These are phyloP conservation scores for Hypoxylon sp. DNA, from an alignment of 2,329 filamentous ascomycete genomes.

Conservation along the genomic window DNA sequence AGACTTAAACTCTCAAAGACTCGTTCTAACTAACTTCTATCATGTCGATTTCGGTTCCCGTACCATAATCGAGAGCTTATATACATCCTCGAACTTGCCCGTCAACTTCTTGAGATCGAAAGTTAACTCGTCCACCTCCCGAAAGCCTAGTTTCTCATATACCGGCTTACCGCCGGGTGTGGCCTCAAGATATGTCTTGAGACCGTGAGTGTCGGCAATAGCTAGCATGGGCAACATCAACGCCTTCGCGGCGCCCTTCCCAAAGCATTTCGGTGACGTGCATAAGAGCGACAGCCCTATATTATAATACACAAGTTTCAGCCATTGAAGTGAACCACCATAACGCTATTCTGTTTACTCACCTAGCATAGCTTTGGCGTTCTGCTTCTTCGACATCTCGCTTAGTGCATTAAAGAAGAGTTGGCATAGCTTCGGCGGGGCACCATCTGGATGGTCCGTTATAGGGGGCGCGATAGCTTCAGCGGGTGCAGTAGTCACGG, in stretches of 20 bases:
- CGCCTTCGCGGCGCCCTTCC: slow-evolving; percentile 55
- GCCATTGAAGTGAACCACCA: slow-evolving; percentile 1
- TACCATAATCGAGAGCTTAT: slow-evolving; percentile 51
- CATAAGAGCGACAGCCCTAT: slow-evolving; percentile 57
- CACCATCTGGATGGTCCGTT: slow-evolving; percentile 51
- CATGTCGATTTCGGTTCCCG: slow-evolving; percentile 46
- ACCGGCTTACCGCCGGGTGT: slow-evolving; percentile 55
- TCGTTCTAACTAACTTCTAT: neutral
- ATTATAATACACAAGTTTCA: slow-evolving; percentile 9
- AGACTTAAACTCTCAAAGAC: neutral
- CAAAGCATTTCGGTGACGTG: slow-evolving; percentile 55
- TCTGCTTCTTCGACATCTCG: slow-evolving; percentile 50
- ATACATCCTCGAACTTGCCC: slow-evolving; percentile 33
- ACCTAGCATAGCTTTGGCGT: slow-evolving; percentile 53
- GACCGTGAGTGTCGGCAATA: slow-evolving; percentile 54
- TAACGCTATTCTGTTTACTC: slow-evolving; percentile 7
- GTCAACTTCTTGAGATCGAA: slow-evolving; percentile 48
- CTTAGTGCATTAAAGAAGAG: slow-evolving; percentile 53
- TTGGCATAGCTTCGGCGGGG: slow-evolving; percentile 50
- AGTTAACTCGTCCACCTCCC: slow-evolving; percentile 53
- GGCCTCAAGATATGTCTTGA: slow-evolving; percentile 58
- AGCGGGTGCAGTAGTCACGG: slow-evolving; percentile 31
- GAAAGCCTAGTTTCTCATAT: slow-evolving; percentile 58
- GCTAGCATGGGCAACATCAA: slow-evolving; percentile 56
- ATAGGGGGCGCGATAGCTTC: slow-evolving; percentile 29